phyloP scores from a whole-genome alignment of 1,284 basidiomycete species.

The Cerrena zonata region DNA sequence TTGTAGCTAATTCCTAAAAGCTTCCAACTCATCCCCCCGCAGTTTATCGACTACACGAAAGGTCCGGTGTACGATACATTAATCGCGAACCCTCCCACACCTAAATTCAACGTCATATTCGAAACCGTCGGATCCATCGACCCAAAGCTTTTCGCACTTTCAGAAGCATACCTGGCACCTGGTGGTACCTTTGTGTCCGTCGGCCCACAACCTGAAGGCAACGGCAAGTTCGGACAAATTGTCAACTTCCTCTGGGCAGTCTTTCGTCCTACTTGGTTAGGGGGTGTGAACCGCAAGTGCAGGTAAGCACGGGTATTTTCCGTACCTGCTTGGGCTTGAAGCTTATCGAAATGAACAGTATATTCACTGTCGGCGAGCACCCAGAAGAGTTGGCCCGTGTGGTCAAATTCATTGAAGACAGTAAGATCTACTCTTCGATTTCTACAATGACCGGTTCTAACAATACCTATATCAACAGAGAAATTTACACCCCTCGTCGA shows the following conservation, averaged over 20 bases:
- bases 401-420: slow-evolving; percentile 33
- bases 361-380: slow-evolving; percentile 26
- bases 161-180: slow-evolving; percentile 41
- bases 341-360: slow-evolving; percentile 16
- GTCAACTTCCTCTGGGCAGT: too few species aligned
- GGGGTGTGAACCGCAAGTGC: slow-evolving; percentile 38
- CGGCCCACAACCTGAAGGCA: slow-evolving; percentile 31
- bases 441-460: not conserved
- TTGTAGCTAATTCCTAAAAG: too few species aligned
- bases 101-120: slow-evolving; percentile 22
- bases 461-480: slow-evolving; percentile 26
- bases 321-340: not conserved
- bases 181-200: slow-evolving; percentile 41
- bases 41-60: slow-evolving; percentile 40
- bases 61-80: slow-evolving; percentile 27
- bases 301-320: slow-evolving; percentile 32
- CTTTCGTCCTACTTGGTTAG: slow-evolving; percentile 39
- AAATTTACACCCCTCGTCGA: slow-evolving; percentile 54
- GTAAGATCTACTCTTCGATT: slow-evolving; percentile 23
- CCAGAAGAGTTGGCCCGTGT: slow-evolving; percentile 32
- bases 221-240: too few species aligned
- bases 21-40: not conserved
- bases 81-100: slow-evolving; percentile 17
- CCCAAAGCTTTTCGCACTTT: slow-evolving; percentile 35
- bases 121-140: slow-evolving; percentile 26